Evolutionary conservation across 495 filamentous ascomycete species (phyloP).

Genomic region (Penicillium steckii): DNA sequence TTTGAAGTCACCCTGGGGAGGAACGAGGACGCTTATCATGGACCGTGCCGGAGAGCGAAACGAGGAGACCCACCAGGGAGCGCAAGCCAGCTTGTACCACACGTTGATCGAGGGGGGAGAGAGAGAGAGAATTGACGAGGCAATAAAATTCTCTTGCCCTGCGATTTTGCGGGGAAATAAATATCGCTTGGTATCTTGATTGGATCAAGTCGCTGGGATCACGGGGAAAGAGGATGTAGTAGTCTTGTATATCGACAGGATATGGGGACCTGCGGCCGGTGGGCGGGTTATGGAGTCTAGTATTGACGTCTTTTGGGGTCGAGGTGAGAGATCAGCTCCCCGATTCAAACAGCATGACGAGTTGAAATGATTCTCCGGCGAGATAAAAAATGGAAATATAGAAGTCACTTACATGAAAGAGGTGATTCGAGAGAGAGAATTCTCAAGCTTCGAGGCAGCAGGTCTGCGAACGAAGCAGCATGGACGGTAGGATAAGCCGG

Average conservation of each 20-base stretch:
- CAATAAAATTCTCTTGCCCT: neutral
- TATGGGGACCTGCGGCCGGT: constrained; percentile 27
- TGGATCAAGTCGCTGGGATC: neutral
- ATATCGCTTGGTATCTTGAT: neutral
- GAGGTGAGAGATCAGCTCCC: constrained; percentile 12
- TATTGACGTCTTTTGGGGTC: constrained; percentile 13
- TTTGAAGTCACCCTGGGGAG: constrained; percentile 20
- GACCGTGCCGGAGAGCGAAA: constrained; percentile 16
- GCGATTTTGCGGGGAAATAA: neutral
- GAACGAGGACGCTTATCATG: constrained; percentile 20
- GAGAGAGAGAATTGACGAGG: neutral
- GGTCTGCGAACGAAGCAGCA: neutral
- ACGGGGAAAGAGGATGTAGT: neutral
- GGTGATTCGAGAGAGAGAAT: neutral
- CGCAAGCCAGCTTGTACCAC: constrained; percentile 15
- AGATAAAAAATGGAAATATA: neutral
- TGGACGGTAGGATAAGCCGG: constrained; percentile 25
- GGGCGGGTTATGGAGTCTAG: constrained; percentile 13
- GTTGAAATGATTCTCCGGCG: neutral
- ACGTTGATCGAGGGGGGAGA: constrained; percentile 5
- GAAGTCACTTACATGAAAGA: neutral
- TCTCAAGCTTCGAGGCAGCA: constrained; percentile 3
- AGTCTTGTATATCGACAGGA: constrained; percentile 8
- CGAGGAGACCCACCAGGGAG: constrained; percentile 23
- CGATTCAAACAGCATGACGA: neutral